Evolutionary conservation across 2,329 filamentous ascomycete species (phyloP).

Genomic region (Celoporthe dispersa): DNA sequence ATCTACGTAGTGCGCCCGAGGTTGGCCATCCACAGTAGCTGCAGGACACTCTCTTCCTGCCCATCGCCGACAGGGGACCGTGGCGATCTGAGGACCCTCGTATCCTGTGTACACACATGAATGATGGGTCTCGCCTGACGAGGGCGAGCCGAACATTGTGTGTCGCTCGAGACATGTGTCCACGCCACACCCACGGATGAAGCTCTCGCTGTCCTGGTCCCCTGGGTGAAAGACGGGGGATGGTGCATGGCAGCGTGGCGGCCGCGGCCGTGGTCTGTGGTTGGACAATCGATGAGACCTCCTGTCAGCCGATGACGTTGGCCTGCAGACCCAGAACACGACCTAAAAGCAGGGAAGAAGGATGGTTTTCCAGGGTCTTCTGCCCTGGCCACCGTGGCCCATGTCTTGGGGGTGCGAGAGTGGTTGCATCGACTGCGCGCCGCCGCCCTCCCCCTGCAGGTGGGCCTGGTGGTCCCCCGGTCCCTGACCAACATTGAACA

Average conservation of each 20-base stretch:
- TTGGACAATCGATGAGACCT: conserved; percentile 17
- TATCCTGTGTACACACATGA: not conserved
- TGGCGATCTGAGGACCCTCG: conserved; percentile 2
- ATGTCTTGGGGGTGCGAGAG: conserved; percentile 5
- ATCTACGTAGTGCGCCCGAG: not conserved
- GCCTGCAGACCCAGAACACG: conserved; percentile 23
- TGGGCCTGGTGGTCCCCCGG: not conserved
- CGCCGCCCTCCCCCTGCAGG: conserved; percentile 16
- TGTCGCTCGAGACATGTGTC: not conserved
- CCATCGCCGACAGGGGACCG: conserved; percentile 23
- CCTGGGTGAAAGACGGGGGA: not conserved
- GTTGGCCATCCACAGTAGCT: conserved; percentile 4
- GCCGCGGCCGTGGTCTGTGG: conserved; percentile 7
- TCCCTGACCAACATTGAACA: conserved; percentile 14
- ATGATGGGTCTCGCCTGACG: not conserved
- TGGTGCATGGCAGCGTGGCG: not conserved
- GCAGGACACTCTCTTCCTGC: conserved; percentile 13
- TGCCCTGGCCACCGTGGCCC: conserved; percentile 1
- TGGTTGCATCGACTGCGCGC: conserved; percentile 14
- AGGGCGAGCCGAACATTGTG: too few species aligned
- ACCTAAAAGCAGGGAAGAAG: conserved; percentile 27
- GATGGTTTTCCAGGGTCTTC: conserved; percentile 17
- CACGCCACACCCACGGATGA: not conserved
- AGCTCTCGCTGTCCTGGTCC: not conserved
- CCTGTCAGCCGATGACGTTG: conserved; percentile 28